Base-by-base conservation (phyloP, 805 yeast genomes). In the Tetrapisispora taiwanensis region DNA sequence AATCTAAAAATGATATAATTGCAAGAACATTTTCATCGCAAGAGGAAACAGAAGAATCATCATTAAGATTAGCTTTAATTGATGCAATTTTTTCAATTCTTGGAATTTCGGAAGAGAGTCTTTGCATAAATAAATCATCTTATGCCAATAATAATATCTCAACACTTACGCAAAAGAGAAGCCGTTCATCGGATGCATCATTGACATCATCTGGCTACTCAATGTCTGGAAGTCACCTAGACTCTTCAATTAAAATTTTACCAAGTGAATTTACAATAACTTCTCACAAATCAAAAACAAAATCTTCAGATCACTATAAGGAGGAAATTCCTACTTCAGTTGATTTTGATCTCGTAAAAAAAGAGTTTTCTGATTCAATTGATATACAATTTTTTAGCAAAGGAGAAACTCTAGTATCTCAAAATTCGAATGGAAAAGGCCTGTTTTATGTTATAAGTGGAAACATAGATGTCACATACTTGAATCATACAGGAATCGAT, bases 361-460 rank as follows among this genome's bases (percentile, higher is more conserved):
- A 57, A 15, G 84, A 79, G 24, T 74, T 86, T 51, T 73, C 86
- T 1, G 72, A 76, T 32, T 70, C 67, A 7, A 60, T 90, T 30
- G 78, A 80, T 42, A 65, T 89, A 8, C 65, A 74, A 47, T 72
- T 66, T 49, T 69, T 71, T 46, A 65, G 72, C 12, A 70, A 78
- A 27, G 84, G 79, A 4, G 60, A 78, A 1, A 68, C 69, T 1
- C 53, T 90, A 1, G 76, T 84, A 10, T 72, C 77, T 43, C 84
- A 84, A 48, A 78, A 81, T 41, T 74, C 79, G 13, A 71, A 73
- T 40, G 77, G 81, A 39, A 76, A 80, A 1, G 98, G 97, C 0
- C 59, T 90, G 12, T 86, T 71, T 57, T 90, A 82, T 55, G 80
- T 90, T 4, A 75, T 90, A 41, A 82, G 81, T 44, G 98, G 98